Evolutionary conservation across 2,329 filamentous ascomycete genomes (phyloP).

Genomic region (Tothia fuscella): DNA sequence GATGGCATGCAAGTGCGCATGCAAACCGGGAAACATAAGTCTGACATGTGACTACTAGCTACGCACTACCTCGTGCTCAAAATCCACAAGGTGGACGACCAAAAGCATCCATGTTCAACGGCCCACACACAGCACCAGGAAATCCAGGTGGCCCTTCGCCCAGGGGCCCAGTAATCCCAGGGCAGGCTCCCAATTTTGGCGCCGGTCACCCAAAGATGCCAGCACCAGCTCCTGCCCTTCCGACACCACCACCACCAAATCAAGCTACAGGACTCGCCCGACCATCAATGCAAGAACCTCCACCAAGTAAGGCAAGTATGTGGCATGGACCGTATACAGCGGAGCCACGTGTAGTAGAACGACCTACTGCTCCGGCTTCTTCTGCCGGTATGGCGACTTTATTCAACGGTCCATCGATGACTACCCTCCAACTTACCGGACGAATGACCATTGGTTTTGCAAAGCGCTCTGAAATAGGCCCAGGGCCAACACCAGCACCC

Average conservation of each 20-base stretch:
- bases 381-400: too few species aligned
- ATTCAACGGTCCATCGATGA: too few species aligned
- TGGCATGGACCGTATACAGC: conserved; percentile 2
- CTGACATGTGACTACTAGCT: background rate
- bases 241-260: background rate
- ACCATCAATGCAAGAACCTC: background rate
- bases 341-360: too few species aligned
- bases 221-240: background rate
- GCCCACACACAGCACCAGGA: background rate
- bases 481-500: too few species aligned
- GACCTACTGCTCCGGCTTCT: too few species aligned
- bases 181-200: too few species aligned
- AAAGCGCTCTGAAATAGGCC: too few species aligned
- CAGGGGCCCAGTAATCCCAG: background rate
- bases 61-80: conserved; percentile 1
- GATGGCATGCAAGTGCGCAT: background rate
- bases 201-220: background rate
- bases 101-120: conserved; percentile 1
- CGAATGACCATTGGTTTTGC: too few species aligned
- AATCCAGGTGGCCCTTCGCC: background rate
- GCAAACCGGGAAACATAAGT: background rate
- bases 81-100: background rate
- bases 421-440: too few species aligned
- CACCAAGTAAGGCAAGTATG: too few species aligned
- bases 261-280: background rate